These are phyloP conservation scores for Hypoxylon sp. DNA, from an alignment of 2,329 filamentous ascomycete genomes.

Conservation along the genomic window DNA sequence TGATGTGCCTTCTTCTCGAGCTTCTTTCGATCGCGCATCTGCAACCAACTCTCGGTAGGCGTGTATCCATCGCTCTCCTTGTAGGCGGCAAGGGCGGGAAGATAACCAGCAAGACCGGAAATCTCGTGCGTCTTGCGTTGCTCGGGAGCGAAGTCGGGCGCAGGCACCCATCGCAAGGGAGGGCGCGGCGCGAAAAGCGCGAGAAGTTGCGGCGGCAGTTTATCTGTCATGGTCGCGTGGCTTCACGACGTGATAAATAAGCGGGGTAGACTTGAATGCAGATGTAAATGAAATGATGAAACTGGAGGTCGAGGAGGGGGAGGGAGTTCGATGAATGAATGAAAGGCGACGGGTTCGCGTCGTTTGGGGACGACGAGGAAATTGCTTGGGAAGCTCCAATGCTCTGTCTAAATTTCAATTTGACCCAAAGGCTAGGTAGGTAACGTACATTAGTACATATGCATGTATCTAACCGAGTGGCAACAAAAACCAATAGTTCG, in stretches of 20 bases:
- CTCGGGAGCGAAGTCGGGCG: constrained; percentile 84
- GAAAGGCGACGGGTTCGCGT: constrained; percentile 45
- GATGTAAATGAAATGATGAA: constrained; percentile 1
- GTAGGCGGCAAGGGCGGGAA: constrained; percentile 80
- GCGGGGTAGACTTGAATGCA: background rate
- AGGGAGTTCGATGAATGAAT: constrained; percentile 27
- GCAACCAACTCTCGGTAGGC: constrained; percentile 92
- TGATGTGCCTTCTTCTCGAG: constrained; percentile 79
- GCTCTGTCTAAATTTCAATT: constrained; percentile 23
- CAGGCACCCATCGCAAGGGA: constrained; percentile 87
- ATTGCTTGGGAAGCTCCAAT: constrained; percentile 34
- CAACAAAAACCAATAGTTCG: no score
- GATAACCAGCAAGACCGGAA: constrained; percentile 77
- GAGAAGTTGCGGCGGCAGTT: constrained; percentile 90
- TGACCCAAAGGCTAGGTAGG: constrained; percentile 1
- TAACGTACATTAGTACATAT: constrained; percentile 7
- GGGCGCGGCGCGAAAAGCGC: constrained; percentile 96
- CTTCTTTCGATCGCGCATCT: constrained; percentile 86
- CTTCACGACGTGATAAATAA: constrained; percentile 14
- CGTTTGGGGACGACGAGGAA: constrained; percentile 37
- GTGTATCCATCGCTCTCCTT: constrained; percentile 80
- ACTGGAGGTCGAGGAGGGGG: constrained; percentile 25
- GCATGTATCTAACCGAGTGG: background rate
- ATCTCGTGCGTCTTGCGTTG: constrained; percentile 81
- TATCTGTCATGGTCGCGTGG: constrained; percentile 83